These are phyloP conservation scores for Neodidymelliopsis sp. DNA, from an alignment of 2,329 filamentous ascomycete genomes.

Conservation along the genomic window DNA sequence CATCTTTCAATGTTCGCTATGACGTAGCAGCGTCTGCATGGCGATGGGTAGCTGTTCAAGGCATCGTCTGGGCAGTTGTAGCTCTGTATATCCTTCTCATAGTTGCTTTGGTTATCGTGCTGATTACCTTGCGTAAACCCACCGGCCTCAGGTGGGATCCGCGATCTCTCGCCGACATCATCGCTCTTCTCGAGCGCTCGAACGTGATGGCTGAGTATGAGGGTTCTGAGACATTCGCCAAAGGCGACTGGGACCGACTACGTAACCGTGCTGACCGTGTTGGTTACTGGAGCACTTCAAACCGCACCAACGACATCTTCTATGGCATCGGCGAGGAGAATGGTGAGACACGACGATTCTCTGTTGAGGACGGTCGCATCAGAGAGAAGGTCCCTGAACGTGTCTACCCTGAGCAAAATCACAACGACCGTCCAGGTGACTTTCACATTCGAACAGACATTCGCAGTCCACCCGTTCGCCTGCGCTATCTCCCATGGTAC, in stretches of 20 bases:
- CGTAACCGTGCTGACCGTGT: slow-evolving; percentile 72
- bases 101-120: slow-evolving; percentile 63
- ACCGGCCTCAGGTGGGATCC: slow-evolving; percentile 89
- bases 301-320: slow-evolving; percentile 71
- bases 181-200: slow-evolving; percentile 79
- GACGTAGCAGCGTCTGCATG: slow-evolving; percentile 68
- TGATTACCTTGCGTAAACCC: slow-evolving; percentile 69
- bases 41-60: slow-evolving; percentile 81
- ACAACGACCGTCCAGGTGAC: slow-evolving; percentile 43
- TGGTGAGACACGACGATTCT: slow-evolving; percentile 59
- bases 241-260: slow-evolving; percentile 60
- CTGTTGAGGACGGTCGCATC: slow-evolving; percentile 57
- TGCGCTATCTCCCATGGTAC: slow-evolving; percentile 79
- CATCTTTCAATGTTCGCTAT: slow-evolving; percentile 73
- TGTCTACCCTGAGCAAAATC: slow-evolving; percentile 13
- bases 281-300: slow-evolving; percentile 84
- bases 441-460: slow-evolving; percentile 59
- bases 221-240: slow-evolving; percentile 68
- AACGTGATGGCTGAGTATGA: slow-evolving; percentile 79
- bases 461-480: slow-evolving; percentile 62
- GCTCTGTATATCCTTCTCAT: slow-evolving; percentile 75
- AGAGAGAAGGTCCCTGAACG: slow-evolving; percentile 54
- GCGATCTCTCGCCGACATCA: slow-evolving; percentile 79
- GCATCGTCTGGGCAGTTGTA: slow-evolving; percentile 79
- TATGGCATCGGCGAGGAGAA: slow-evolving; percentile 78